Base-by-base conservation (phyloP, 345 rosid species). In the Eucalyptus brandiana region DNA sequence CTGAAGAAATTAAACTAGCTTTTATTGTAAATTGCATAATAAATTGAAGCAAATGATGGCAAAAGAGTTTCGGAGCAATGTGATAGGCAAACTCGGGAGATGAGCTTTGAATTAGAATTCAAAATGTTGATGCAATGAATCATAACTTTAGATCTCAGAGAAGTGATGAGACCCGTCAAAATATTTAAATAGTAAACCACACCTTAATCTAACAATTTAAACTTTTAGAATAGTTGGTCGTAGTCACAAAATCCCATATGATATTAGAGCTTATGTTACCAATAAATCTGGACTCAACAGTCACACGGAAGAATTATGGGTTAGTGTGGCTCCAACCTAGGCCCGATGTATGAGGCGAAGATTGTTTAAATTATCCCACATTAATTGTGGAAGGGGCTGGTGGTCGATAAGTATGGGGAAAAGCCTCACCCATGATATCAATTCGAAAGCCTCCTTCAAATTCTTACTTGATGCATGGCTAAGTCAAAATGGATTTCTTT, bases 181-280 rank as follows among this genome's bases (percentile, higher is more conserved):
- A 24, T 56, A 56, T 10, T 9, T 56, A 23, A 56, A 56, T 56
- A 56, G 0, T 56, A 56, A 56, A 56, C 0, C 6, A 24, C 30
- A 24, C 13, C 0, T 56, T 56, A 23, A 56, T 56, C 0, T 56
- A 56, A 56, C 0, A 24, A 0, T 24, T 56, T 56, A 56, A 56
- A 56, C 62, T 53, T 53, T 53, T 1, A 53, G 0, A 53, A 8
- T 0, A 53, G 2, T 3, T 51, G 9, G 0, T 0, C 9, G 1
- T 7, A 3, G 2, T 51, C 0, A 51, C 0, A 18, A 51, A 51
- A 51, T 51, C 23, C 6, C 30, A 56, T 1, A 56, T 56, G 62
- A 56, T 56, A 56, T 9, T 23, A 56, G 13, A 56, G 30, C 62
- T 10, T 23, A 1, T 23, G 30, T 24, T 56, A 24, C 14, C 62